Percentiles rank a stretch among this genome's conserved stretches.
Evolutionary conservation across 139 green algal species (phyloP).

Genomic region (Auxenochlorella pyrenoidosa): DNA sequence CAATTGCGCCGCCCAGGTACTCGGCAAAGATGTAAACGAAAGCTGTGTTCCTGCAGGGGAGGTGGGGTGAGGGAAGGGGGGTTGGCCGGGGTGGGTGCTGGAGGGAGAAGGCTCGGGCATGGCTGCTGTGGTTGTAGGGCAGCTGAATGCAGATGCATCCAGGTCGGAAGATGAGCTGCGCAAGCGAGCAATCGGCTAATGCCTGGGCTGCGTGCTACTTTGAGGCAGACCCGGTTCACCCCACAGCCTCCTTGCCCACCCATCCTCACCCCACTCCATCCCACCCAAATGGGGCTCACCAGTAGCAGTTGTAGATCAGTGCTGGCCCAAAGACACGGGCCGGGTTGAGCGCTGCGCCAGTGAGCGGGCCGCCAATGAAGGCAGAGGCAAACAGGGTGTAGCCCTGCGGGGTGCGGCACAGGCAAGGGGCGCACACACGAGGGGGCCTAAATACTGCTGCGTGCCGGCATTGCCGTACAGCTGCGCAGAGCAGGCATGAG

Average conservation of each 20-base stretch:
- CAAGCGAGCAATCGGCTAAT: too few species aligned
- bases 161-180: too few species aligned
- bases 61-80: too few species aligned
- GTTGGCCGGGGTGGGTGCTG: background rate
- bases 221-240: too few species aligned
- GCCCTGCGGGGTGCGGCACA: conserved; percentile 64
- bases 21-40: conserved; percentile 78
- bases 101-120: background rate
- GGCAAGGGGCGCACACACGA: background rate
- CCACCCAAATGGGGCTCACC: too few species aligned
- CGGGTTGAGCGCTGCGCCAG: conserved; percentile 79
- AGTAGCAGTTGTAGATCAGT: conserved; percentile 68
- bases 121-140: background rate
- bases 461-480: too few species aligned
- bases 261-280: too few species aligned
- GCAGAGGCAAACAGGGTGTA: conserved; percentile 80
- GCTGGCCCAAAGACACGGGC: conserved; percentile 80
- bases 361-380: conserved; percentile 75
- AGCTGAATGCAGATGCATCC: too few species aligned
- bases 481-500: too few species aligned
- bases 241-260: too few species aligned
- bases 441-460: too few species aligned
- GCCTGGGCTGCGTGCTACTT: too few species aligned
- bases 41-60: conserved; percentile 57
- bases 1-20: conserved; percentile 68